phyloP scores from a whole-genome alignment of 192 early-diverging fungal species.

The Chytriomyces confervae region DNA sequence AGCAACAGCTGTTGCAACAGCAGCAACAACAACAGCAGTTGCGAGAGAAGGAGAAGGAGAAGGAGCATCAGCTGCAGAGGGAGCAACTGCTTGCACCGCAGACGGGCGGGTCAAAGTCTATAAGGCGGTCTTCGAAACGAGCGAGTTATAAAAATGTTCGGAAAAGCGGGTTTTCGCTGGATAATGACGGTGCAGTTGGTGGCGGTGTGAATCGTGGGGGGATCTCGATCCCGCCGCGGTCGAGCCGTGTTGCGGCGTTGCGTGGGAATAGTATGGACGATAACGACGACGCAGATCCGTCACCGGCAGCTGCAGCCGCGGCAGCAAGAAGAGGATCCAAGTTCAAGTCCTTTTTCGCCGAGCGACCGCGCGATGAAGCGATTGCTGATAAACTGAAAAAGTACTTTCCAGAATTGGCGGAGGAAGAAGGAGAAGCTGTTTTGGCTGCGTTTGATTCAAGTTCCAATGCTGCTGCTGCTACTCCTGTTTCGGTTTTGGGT shows the following conservation, averaged over 20 bases:
- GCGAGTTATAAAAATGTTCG: background rate
- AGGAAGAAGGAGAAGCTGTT: background rate
- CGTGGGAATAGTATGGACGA: too few relatives aligned
- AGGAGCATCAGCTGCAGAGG: background rate
- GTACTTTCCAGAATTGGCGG: constrained; percentile 80
- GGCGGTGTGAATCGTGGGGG: background rate
- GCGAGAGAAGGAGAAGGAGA: background rate
- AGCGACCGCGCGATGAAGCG: constrained; percentile 91
- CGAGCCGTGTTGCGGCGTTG: background rate
- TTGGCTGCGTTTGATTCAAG: background rate
- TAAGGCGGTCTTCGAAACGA: background rate
- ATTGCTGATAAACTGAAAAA: constrained; percentile 90
- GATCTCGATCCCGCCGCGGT: background rate
- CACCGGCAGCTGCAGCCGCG: background rate
- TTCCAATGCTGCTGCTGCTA: background rate
- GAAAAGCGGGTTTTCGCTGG: background rate
- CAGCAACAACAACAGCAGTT: background rate
- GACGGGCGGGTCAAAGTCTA: background rate
- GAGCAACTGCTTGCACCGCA: background rate
- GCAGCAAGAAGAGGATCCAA: constrained; percentile 35
- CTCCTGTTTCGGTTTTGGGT: background rate
- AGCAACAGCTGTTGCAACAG: background rate
- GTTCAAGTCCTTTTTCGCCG: constrained; percentile 83
- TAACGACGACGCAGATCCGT: background rate
- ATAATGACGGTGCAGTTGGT: too few relatives aligned